Evolutionary conservation across 2,329 filamentous ascomycete genomes (phyloP).

Genomic region (Botrytis medusae): DNA sequence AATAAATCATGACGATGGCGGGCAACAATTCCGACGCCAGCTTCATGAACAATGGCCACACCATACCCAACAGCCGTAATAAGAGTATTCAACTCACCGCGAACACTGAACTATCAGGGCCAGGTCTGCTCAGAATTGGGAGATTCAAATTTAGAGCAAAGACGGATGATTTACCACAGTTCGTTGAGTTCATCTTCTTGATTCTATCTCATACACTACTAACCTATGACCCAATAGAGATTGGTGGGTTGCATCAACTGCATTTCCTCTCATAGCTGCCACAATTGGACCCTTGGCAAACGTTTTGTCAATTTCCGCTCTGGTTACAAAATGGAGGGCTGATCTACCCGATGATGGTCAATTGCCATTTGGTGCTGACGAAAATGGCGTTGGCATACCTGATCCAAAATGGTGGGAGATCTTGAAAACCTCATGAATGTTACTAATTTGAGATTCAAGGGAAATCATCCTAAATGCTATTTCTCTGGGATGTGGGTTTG

Average conservation of each 20-base stretch:
- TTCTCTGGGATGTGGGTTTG: constrained; percentile 62
- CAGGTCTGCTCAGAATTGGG: constrained; percentile 34
- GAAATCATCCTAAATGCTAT: constrained; percentile 61
- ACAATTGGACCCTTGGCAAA: constrained; percentile 71
- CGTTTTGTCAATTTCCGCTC: constrained; percentile 64
- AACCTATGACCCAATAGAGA: constrained; percentile 31
- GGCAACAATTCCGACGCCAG: background rate
- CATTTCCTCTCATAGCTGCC: constrained; percentile 61
- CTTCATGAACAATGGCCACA: background rate
- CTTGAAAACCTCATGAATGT: background rate
- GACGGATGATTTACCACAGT: constrained; percentile 41
- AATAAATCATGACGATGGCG: constrained; percentile 9
- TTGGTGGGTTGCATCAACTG: constrained; percentile 46
- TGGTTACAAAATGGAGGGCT: constrained; percentile 64
- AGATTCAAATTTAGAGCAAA: constrained; percentile 39
- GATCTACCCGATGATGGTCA: constrained; percentile 48
- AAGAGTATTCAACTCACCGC: background rate
- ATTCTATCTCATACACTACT: background rate
- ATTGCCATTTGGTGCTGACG: constrained; percentile 47
- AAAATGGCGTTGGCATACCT: constrained; percentile 50
- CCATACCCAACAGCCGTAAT: background rate
- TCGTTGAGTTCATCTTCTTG: constrained; percentile 20
- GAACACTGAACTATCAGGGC: constrained; percentile 1
- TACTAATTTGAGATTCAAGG: constrained; percentile 41
- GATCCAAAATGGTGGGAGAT: constrained; percentile 60